phyloP scores from a whole-genome alignment of 78 protist genomes.

The Dictyostelium purpureum region DNA sequence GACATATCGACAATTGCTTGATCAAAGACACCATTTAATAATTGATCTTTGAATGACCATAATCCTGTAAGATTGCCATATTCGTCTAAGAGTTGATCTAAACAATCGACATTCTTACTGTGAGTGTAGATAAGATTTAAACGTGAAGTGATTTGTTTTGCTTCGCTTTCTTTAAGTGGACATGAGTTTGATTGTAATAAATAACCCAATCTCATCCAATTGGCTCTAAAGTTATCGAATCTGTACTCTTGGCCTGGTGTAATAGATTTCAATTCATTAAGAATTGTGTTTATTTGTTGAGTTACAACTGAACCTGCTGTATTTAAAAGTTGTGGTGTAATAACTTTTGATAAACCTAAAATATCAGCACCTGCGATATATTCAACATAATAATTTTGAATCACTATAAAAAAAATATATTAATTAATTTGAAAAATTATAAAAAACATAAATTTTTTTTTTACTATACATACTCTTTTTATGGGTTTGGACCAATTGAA shows the following conservation, averaged over 20 bases:
- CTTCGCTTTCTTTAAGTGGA: slow-evolving; percentile 22
- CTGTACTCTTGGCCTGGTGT: slow-evolving; percentile 13
- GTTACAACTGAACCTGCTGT: slow-evolving; percentile 11
- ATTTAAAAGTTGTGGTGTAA: slow-evolving; percentile 40
- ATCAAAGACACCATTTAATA: slow-evolving; percentile 30
- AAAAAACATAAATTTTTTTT: not conserved
- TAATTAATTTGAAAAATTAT: not conserved
- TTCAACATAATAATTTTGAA: slow-evolving; percentile 81
- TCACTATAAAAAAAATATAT: slow-evolving; percentile 9
- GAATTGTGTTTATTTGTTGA: slow-evolving; percentile 11
- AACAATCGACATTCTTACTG: slow-evolving; percentile 55
- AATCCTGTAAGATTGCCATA: slow-evolving; percentile 32
- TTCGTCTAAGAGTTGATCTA: slow-evolving; percentile 74
- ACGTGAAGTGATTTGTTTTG: slow-evolving; percentile 22
- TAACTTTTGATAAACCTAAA: slow-evolving; percentile 51
- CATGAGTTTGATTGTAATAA: slow-evolving; percentile 44
- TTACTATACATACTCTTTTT: slow-evolving; percentile 21
- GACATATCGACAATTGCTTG: not conserved
- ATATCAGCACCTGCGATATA: slow-evolving; percentile 74
- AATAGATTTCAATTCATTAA: slow-evolving; percentile 9
- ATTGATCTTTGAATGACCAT: slow-evolving; percentile 66
- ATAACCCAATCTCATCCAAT: slow-evolving; percentile 73
- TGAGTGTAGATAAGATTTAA: slow-evolving; percentile 70
- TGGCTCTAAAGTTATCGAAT: slow-evolving; percentile 33
- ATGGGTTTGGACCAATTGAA: slow-evolving; percentile 27